Evolutionary conservation across 805 yeast genomes (phyloP), one percentile per base, ranked within the genome.

Genomic region (Pichia phayaonensis): DNA sequence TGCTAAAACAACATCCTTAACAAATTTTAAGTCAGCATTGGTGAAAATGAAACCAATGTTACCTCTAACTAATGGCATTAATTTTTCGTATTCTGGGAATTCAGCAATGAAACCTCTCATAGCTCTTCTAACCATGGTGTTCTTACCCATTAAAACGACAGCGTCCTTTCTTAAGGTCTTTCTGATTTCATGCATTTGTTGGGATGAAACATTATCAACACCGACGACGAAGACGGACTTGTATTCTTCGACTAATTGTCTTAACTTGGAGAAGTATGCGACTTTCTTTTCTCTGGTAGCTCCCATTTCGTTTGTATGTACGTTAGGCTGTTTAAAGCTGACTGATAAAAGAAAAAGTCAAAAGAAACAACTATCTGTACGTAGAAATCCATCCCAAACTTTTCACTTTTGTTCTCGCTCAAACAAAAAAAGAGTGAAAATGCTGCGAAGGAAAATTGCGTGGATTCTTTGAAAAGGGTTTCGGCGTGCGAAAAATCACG

Each of bases 41-140:
- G 99, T 94, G 96, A 94, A 94, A 63, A 94, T 86, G 86, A 94
- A 94, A 83, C 99, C 99, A 79, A 94, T 90, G 81, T 94, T 94
- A 78, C 99, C 99, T 76, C 75, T 89, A 74, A 95, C 82, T 80
- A 76, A 85, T 64, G 99, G 98, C 76, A 94, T 79, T 68, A 94
- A 75, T 75, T 85, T 90, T 81, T 94, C 99, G 72, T 73, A 86
- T 68, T 94, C 97, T 73, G 98, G 97, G 77, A 88, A 81, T 72
- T 92, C 98, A 68, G 84, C 49, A 64, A 90, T 71, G 84, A 89
- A 88, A 68, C 90, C 94, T 80, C 99, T 90, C 82, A 94, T 79
- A 72, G 99, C 99, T 80, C 98, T 90, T 82, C 99, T 89, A 64
- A 94, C 96, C 98, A 94, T 92, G 83, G 99, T 94, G 97, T 94